Conservation (phyloP, 78 protist genomes). For the Cavenderia fasciculata region DNA sequence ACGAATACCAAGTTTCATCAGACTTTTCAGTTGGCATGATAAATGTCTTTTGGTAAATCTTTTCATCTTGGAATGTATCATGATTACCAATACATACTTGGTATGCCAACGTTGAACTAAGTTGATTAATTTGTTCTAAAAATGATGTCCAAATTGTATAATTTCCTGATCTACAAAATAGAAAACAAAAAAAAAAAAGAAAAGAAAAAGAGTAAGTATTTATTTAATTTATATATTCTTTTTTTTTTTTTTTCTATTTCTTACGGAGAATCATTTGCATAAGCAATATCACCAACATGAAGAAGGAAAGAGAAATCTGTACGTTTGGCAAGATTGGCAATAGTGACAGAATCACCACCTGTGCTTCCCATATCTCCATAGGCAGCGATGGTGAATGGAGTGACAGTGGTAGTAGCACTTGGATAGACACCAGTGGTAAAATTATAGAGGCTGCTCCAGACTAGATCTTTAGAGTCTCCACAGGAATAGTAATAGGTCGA, state of each 20-base stretch:
- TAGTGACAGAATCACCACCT: not conserved
- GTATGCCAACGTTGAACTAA: not conserved
- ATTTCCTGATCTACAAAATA: conserved; percentile 11
- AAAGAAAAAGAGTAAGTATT: not conserved
- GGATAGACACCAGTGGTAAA: conserved; percentile 28
- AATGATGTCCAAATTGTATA: conserved; percentile 49
- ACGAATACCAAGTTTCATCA: not conserved
- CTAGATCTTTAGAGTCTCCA: conserved; percentile 4
- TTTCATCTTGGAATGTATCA: conserved; percentile 22
- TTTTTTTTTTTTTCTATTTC: too few relatives aligned
- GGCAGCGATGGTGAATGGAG: not conserved
- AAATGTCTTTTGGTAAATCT: conserved; percentile 10
- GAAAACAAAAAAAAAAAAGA: not conserved
- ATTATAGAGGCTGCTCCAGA: conserved; percentile 1
- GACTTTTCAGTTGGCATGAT: not conserved
- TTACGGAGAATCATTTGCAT: conserved; percentile 26
- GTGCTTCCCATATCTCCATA: conserved; percentile 68
- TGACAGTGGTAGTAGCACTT: not conserved
- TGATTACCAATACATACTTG: conserved; percentile 60
- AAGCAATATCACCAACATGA: conserved; percentile 68
- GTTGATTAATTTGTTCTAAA: conserved; percentile 10
- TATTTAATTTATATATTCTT: not conserved
- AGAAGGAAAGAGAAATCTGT: too few relatives aligned
- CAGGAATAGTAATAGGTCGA: conserved; percentile 20
- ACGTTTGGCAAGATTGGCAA: too few relatives aligned